A percentile compares a stretch with the other conserved stretches of the same genome.
Evolutionary conservation across 2,329 filamentous ascomycete genomes (phyloP).

Genomic region (Coleophoma crateriformis): DNA sequence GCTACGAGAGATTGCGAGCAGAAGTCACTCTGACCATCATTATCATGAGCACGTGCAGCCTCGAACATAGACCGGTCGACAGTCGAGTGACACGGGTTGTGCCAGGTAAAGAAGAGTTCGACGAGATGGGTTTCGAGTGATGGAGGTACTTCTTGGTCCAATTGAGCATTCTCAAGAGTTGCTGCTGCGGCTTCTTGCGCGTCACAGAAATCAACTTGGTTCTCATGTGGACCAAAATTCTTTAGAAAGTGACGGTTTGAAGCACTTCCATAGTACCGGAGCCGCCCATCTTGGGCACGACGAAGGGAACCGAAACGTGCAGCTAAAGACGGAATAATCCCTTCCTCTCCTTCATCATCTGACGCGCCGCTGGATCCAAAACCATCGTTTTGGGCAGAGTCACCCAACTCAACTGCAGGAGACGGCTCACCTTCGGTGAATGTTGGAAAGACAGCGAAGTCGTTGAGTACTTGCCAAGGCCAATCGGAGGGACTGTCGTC

Average conservation of each 20-base stretch:
- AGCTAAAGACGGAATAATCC: slow-evolving; percentile 36
- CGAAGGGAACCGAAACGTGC: slow-evolving; percentile 37
- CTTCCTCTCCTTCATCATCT: slow-evolving; percentile 20
- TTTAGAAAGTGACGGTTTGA: slow-evolving; percentile 37
- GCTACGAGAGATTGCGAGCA: not conserved
- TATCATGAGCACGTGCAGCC: not conserved
- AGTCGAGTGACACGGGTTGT: slow-evolving; percentile 38
- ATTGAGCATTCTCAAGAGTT: not conserved
- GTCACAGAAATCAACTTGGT: not conserved
- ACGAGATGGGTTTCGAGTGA: slow-evolving; percentile 37
- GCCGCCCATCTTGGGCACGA: slow-evolving; percentile 34
- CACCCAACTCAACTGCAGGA: not conserved
- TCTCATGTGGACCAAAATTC: slow-evolving; percentile 20
- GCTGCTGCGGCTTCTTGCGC: not conserved
- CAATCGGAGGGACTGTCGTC: not conserved
- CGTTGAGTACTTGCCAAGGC: not conserved
- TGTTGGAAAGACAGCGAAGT: not conserved
- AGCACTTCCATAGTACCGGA: slow-evolving; percentile 37
- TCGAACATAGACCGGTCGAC: slow-evolving; percentile 33
- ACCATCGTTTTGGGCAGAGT: slow-evolving; percentile 4
- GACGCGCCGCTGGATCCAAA: not conserved
- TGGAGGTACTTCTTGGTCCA: slow-evolving; percentile 31
- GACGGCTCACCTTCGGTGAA: not conserved
- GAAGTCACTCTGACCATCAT: not conserved
- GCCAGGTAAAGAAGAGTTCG: slow-evolving; percentile 41